Conservation (phyloP, 805 yeast species). For the Kazachstania kunashirensis region DNA sequence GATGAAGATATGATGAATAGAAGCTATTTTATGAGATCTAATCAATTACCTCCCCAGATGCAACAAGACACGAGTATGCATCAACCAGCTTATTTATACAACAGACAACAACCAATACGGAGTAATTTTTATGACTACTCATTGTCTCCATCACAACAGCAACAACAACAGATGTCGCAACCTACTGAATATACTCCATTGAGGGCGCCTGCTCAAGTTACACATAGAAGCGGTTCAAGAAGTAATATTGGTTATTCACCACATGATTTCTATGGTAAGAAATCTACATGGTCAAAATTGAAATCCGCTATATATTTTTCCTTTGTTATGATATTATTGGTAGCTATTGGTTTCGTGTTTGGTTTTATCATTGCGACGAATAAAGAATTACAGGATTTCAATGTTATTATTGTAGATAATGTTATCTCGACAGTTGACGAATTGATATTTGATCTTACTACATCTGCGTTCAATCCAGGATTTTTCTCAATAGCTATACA, state of each 20-base stretch:
- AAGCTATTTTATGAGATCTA: constrained; percentile 1
- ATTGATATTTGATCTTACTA: constrained; percentile 64
- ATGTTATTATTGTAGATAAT: constrained; percentile 53
- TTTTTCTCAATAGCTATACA: constrained; percentile 55
- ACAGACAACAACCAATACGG: background rate
- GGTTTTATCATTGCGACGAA: constrained; percentile 83
- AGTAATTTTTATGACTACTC: constrained; percentile 3
- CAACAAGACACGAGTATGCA: background rate
- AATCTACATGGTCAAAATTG: constrained; percentile 26
- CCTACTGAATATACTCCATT: constrained; percentile 20
- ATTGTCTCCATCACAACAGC: background rate
- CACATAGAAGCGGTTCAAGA: constrained; percentile 12
- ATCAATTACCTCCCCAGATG: background rate
- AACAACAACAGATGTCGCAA: background rate
- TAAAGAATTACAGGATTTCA: constrained; percentile 65
- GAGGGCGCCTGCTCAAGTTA: constrained; percentile 1
- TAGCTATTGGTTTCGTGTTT: constrained; percentile 63
- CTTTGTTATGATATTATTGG: constrained; percentile 35
- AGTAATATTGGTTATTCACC: constrained; percentile 34
- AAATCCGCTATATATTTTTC: constrained; percentile 30
- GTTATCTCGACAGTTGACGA: constrained; percentile 77
- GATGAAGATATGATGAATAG: constrained; percentile 6
- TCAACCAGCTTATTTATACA: background rate
- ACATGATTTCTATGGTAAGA: constrained; percentile 36
- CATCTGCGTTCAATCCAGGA: constrained; percentile 83